Evolutionary conservation across 2,329 filamentous ascomycete genomes (phyloP), one percentile per base, ranked within the genome.

Genomic region (Cadophora gregata): DNA sequence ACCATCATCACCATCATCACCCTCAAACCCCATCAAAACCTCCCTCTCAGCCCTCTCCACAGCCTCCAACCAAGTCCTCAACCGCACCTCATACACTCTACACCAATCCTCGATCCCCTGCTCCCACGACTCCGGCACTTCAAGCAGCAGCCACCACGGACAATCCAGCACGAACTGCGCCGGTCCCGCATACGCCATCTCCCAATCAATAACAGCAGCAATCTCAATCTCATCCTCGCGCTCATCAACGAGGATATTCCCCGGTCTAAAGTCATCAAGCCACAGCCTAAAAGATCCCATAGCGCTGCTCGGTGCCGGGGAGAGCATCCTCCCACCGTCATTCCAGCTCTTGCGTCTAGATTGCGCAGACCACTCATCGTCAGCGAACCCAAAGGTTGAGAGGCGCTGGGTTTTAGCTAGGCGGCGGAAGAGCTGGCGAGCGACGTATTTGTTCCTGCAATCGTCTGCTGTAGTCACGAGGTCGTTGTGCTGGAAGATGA

Each of bases 401-500:
- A 61, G 59, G 31, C 59, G 59, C 31, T 48, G 24, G 16, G 50
- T 24, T 48, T 61, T 61, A 12, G 25, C 42, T 24, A 61, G 4
- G 36, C 70, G 77, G 6, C 78, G 78, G 36, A 62, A 65, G 0
- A 83, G 66, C 27, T 79, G 76, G 7, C 79, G 79, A 4, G 79
- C n/a, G n/a, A n/a, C n/a, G n/a, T n/a, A n/a, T n/a, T n/a, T n/a
- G n/a, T n/a, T n/a, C n/a, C n/a, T n/a, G 51, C 76, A 79, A 64
- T 83, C 80, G 21, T 79, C 78, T 29, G 77, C 79, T 1, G 75
- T 73, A 0, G 67, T 63, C 3, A 81, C 71, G 0, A 77, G 69
- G 47, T 81, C 76, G 65, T 82, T 81, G 59, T 76, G 78, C 68
- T 83, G 79, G 63, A 80, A 80, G 9, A 75, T 62, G 3, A 81